Evolutionary conservation across 1,139 yeast genomes (phyloP).

Genomic region (Saccharomycopsis hybrid): DNA sequence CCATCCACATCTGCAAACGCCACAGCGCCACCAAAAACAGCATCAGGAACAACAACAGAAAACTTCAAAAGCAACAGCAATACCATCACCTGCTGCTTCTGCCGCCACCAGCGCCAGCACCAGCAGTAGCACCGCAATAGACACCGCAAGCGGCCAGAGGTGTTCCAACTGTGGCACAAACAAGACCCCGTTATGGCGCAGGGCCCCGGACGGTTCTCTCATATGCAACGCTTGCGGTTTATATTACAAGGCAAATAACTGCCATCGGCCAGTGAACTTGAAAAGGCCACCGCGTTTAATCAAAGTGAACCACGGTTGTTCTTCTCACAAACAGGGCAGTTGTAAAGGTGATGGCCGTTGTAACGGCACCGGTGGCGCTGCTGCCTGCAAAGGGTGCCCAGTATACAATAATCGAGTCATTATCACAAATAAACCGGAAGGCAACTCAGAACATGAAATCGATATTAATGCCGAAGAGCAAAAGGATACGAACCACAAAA

Average conservation of each 20-base stretch:
- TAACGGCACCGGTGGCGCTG: slow-evolving; percentile 81
- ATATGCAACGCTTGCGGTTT: slow-evolving; percentile 59
- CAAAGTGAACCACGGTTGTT: slow-evolving; percentile 31
- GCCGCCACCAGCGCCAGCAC: neutral
- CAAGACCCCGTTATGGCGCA: slow-evolving; percentile 54
- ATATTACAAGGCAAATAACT: slow-evolving; percentile 46
- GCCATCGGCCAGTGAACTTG: slow-evolving; percentile 52
- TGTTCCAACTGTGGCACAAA: slow-evolving; percentile 55
- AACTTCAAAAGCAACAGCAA: neutral
- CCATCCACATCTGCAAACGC: neutral
- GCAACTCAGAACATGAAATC: slow-evolving; percentile 22
- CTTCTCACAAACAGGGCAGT: slow-evolving; percentile 42
- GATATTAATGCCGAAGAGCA: slow-evolving; percentile 23
- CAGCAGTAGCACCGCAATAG: neutral
- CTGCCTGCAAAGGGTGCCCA: slow-evolving; percentile 78
- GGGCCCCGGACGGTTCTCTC: slow-evolving; percentile 50
- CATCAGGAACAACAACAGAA: neutral
- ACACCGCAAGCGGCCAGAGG: slow-evolving; percentile 32
- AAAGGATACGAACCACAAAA: neutral
- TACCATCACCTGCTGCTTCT: neutral
- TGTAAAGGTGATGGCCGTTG: slow-evolving; percentile 83
- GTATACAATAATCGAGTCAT: slow-evolving; percentile 68
- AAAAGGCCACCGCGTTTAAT: slow-evolving; percentile 62
- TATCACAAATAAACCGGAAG: slow-evolving; percentile 21
- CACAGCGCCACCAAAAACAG: neutral